phyloP scores from a whole-genome alignment of 2,329 filamentous ascomycete genomes.

The Xylariaceae sp. region DNA sequence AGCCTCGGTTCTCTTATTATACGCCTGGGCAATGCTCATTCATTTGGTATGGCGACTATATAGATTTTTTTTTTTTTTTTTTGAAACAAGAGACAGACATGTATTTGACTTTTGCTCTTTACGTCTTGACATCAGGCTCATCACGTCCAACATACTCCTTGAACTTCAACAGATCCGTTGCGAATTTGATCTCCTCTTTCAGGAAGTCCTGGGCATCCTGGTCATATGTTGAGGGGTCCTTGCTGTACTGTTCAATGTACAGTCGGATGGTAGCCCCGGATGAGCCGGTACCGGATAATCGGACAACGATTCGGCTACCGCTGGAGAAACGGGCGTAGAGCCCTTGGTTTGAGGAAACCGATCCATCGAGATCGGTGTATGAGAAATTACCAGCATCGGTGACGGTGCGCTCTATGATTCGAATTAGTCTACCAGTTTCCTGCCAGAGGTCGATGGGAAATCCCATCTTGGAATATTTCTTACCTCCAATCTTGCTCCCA shows the following conservation, averaged over 20 bases:
- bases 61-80: neutral
- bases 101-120: constrained; percentile 27
- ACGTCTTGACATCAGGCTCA: constrained; percentile 96
- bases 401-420: constrained; percentile 62
- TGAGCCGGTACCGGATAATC: constrained; percentile 89
- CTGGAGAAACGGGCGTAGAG: constrained; percentile 92
- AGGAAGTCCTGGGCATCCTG: constrained; percentile 90
- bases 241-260: constrained; percentile 94
- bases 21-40: constrained; percentile 9
- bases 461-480: neutral
- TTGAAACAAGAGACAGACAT: neutral
- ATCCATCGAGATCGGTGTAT: constrained; percentile 97
- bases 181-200: constrained; percentile 80
- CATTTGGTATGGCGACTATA: constrained; percentile 2
- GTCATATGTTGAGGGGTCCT: constrained; percentile 69
- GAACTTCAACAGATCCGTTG: constrained; percentile 80
- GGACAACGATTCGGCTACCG: constrained; percentile 89
- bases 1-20: neutral
- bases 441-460: neutral
- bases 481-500: constrained; percentile 71
- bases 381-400: constrained; percentile 91
- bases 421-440: constrained; percentile 1
- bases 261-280: constrained; percentile 94
- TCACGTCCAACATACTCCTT: constrained; percentile 89
- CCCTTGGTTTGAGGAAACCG: constrained; percentile 91